Conservation (phyloP, 768 basidiomycete species). For the Pisolithus sp. region DNA sequence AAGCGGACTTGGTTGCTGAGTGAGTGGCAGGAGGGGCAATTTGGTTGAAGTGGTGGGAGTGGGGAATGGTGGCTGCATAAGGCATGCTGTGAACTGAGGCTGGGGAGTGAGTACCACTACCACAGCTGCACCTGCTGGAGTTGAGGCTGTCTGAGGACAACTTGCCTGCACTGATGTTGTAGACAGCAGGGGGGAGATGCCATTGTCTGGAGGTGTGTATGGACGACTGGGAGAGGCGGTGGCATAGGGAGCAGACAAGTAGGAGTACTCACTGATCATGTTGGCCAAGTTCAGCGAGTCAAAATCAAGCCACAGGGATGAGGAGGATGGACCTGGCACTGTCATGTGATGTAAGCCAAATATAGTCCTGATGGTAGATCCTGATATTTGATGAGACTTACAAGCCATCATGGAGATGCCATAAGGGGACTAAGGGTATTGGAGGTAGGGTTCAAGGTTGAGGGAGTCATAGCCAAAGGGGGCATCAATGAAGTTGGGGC, state of each 20-base stretch:
- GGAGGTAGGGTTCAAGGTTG: conserved; percentile 52
- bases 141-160: conserved; percentile 65
- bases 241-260: conserved; percentile 51
- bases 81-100: conserved; percentile 42
- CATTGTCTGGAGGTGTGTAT: conserved; percentile 61
- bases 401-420: conserved; percentile 55
- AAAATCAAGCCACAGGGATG: conserved; percentile 60
- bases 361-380: neutral
- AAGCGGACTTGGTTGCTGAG: conserved; percentile 46
- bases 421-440: conserved; percentile 62
- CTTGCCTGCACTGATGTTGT: conserved; percentile 65
- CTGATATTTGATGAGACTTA: conserved; percentile 33
- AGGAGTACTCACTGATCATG: conserved; percentile 53
- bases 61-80: conserved; percentile 53
- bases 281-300: conserved; percentile 52
- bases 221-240: conserved; percentile 49
- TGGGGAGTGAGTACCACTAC: conserved; percentile 55
- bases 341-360: conserved; percentile 10
- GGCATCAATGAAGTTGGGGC: conserved; percentile 45
- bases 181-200: conserved; percentile 70
- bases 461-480: conserved; percentile 42
- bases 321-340: conserved; percentile 49
- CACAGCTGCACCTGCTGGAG: conserved; percentile 63
- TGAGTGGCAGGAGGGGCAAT: conserved; percentile 47
- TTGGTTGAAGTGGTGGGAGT: conserved; percentile 77